Evolutionary conservation across 1,284 basidiomycete genomes (phyloP).

Genomic region (Vanrija pseudolonga): DNA sequence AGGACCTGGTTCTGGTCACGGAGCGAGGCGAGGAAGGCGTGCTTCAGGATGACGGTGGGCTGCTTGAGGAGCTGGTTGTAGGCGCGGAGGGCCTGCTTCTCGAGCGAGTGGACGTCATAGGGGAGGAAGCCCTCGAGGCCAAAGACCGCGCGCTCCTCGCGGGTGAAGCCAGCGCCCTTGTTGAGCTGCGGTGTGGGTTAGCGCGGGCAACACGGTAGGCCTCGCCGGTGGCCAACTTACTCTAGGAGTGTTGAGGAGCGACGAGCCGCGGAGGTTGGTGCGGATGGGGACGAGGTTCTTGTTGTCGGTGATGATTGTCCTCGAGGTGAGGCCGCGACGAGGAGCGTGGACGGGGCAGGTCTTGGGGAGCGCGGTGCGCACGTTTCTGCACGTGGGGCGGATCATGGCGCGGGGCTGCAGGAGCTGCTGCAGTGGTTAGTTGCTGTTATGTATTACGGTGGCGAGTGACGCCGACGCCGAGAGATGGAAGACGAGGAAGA

Average conservation of each 20-base stretch:
- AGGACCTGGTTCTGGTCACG: constrained; percentile 62
- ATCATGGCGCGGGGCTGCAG: too few relatives aligned
- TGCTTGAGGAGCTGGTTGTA: constrained; percentile 59
- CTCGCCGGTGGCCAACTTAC: constrained; percentile 16
- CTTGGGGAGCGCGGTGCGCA: too few relatives aligned
- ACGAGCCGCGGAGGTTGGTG: constrained; percentile 24
- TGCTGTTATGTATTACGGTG: too few relatives aligned
- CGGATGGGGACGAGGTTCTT: constrained; percentile 39
- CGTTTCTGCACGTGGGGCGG: too few relatives aligned
- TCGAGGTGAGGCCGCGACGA: neutral
- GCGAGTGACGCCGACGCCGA: too few relatives aligned
- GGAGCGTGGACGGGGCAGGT: too few relatives aligned
- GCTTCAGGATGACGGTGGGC: constrained; percentile 39
- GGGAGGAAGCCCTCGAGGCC: constrained; percentile 75
- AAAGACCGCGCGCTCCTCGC: constrained; percentile 63
- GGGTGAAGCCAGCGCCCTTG: constrained; percentile 66
- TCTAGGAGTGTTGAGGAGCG: constrained; percentile 41
- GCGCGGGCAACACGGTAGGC: neutral
- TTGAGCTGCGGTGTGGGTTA: constrained; percentile 25
- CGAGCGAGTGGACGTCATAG: constrained; percentile 66
- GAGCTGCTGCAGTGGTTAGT: too few relatives aligned
- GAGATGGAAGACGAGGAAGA: too few relatives aligned
- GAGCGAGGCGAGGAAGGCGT: constrained; percentile 53
- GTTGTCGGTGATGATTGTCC: constrained; percentile 5
- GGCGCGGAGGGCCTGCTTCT: constrained; percentile 65